These are phyloP conservation scores for Calonectria hongkongensis DNA, from an alignment of 2,329 filamentous ascomycete genomes.

Conservation along the genomic window DNA sequence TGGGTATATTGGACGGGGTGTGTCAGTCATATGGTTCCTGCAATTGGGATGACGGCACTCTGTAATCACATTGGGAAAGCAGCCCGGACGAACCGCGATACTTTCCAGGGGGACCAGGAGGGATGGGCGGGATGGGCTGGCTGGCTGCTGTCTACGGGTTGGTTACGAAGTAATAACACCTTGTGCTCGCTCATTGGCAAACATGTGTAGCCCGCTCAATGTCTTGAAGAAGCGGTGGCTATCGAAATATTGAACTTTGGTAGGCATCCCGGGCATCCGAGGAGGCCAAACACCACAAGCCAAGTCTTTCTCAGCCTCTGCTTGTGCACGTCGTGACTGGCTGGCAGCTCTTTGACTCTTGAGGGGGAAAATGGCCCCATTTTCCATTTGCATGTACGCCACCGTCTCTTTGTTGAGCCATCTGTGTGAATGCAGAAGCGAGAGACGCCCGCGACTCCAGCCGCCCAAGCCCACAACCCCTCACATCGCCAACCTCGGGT, in stretches of 20 bases:
- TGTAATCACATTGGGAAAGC: conserved; percentile 18
- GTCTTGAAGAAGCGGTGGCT: conserved; percentile 22
- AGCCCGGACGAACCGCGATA: conserved; percentile 24
- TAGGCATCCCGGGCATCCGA: not conserved
- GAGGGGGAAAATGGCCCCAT: conserved; percentile 5
- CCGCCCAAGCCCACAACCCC: conserved; percentile 13
- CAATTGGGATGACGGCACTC: conserved; percentile 23
- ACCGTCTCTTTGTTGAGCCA: conserved; percentile 16
- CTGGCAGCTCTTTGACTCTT: conserved; percentile 1
- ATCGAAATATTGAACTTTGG: conserved; percentile 11
- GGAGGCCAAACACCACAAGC: conserved; percentile 20
- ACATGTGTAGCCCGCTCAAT: not conserved
- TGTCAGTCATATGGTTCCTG: conserved; percentile 23
- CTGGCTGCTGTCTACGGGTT: not conserved
- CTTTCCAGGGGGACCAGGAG: conserved; percentile 17
- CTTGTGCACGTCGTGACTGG: conserved; percentile 20
- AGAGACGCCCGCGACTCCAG: conserved; percentile 24
- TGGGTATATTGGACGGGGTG: conserved; percentile 21
- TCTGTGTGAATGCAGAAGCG: conserved; percentile 27
- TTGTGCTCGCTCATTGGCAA: conserved; percentile 15
- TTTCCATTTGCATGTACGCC: conserved; percentile 7
- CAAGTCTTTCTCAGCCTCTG: conserved; percentile 14
- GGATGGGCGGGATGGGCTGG: not conserved
- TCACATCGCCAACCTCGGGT: conserved; percentile 27
- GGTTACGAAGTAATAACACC: not conserved